Evolutionary conservation across 345 rosid species (phyloP).

Genomic region (Eucalyptus regnans): DNA sequence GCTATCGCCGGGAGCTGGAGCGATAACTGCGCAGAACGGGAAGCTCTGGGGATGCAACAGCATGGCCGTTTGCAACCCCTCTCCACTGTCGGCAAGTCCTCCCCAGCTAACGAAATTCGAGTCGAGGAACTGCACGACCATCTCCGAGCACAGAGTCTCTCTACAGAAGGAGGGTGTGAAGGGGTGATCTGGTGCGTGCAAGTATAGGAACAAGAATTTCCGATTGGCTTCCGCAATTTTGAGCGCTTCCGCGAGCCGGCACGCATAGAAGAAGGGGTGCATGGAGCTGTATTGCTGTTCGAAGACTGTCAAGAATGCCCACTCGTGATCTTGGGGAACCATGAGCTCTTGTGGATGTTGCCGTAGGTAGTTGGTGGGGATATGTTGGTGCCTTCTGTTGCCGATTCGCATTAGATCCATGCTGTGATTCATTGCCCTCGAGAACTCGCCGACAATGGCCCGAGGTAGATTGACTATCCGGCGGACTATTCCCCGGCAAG

Average conservation of each 20-base stretch:
- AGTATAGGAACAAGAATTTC: slow-evolving; percentile 46
- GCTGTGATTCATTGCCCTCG: slow-evolving; percentile 25
- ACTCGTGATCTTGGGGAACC: slow-evolving; percentile 16
- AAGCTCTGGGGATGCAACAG: slow-evolving; percentile 25
- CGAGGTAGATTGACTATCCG: slow-evolving; percentile 44
- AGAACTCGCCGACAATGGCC: slow-evolving; percentile 25
- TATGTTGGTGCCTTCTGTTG: slow-evolving; percentile 19
- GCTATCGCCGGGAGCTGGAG: slow-evolving; percentile 27
- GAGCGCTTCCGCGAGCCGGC: slow-evolving; percentile 27
- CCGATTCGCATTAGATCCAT: slow-evolving; percentile 8
- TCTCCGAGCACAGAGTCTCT: slow-evolving; percentile 39
- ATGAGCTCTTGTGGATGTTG: slow-evolving; percentile 8
- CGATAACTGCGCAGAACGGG: slow-evolving; percentile 48
- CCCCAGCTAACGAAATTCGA: slow-evolving; percentile 53
- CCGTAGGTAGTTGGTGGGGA: slow-evolving; percentile 1
- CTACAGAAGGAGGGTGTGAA: slow-evolving; percentile 48
- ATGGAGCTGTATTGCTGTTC: slow-evolving; percentile 37
- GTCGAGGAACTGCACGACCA: slow-evolving; percentile 40
- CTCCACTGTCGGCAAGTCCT: slow-evolving; percentile 29
- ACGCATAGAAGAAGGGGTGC: slow-evolving; percentile 46
- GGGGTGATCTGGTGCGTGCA: slow-evolving; percentile 40
- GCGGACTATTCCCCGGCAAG: slow-evolving; percentile 21
- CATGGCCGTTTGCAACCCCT: slow-evolving; percentile 35
- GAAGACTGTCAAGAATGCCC: slow-evolving; percentile 29
- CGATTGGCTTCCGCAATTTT: slow-evolving; percentile 40